These are phyloP conservation scores for Talaromyces sp. DNA, from an alignment of 2,329 filamentous ascomycete genomes.

Conservation along the genomic window DNA sequence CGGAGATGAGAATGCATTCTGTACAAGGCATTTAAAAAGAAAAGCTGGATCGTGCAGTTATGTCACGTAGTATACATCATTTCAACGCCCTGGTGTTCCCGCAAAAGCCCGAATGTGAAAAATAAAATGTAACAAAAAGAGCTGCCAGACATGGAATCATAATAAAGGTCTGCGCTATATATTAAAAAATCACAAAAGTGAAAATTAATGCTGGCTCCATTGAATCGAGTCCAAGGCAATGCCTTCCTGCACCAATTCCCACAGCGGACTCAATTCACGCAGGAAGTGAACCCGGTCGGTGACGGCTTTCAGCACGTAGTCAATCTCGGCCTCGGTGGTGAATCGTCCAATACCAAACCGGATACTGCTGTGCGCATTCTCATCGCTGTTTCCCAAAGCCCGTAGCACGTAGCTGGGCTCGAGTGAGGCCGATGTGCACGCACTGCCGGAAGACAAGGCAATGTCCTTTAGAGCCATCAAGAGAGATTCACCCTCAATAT, in stretches of 20 bases:
- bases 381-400: slow-evolving; percentile 90
- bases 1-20: slow-evolving; percentile 12
- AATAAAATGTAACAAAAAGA: slow-evolving; percentile 4
- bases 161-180: slow-evolving; percentile 4
- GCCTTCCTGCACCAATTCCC: slow-evolving; percentile 97
- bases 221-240: slow-evolving; percentile 93
- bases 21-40: slow-evolving; percentile 14
- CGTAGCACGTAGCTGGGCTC: slow-evolving; percentile 95
- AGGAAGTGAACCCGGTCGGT: slow-evolving; percentile 86
- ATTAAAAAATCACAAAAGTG: background rate
- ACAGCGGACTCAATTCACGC: slow-evolving; percentile 88
- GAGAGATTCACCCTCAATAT: slow-evolving; percentile 95
- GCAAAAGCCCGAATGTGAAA: background rate
- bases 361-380: slow-evolving; percentile 96
- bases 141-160: slow-evolving; percentile 12
- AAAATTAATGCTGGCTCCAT: slow-evolving; percentile 85
- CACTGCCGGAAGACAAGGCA: slow-evolving; percentile 90
- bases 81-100: slow-evolving; percentile 20
- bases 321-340: slow-evolving; percentile 90
- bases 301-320: slow-evolving; percentile 91
- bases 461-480: slow-evolving; percentile 99
- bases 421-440: slow-evolving; percentile 92
- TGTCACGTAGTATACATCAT: slow-evolving; percentile 15
- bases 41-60: background rate
- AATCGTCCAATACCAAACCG: slow-evolving; percentile 96